These are phyloP conservation scores for Globisporangium alternatum DNA, from an alignment of 352 stramenopile genomes.

Conservation along the genomic window DNA sequence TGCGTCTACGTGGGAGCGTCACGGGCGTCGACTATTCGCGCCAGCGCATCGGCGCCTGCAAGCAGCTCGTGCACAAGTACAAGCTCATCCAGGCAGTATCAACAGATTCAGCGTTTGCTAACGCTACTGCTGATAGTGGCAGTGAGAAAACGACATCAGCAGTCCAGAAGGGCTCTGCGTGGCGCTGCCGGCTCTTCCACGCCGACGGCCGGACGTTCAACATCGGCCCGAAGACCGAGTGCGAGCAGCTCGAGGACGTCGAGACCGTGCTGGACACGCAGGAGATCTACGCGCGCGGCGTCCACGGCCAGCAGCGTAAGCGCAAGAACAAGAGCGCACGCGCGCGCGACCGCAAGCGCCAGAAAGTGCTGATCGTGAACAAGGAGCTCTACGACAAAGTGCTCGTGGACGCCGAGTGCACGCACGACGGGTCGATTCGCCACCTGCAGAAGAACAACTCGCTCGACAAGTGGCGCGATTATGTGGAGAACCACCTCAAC, in stretches of 20 bases:
- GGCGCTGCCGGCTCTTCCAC: slow-evolving; percentile 75
- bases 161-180: slow-evolving; percentile 15
- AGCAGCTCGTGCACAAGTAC: slow-evolving; percentile 93
- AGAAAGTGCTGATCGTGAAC: slow-evolving; percentile 27
- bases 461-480: slow-evolving; percentile 67
- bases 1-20: slow-evolving; percentile 55
- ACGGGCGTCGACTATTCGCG: slow-evolving; percentile 88
- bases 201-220: slow-evolving; percentile 76
- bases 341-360: slow-evolving; percentile 47
- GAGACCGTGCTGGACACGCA: slow-evolving; percentile 67
- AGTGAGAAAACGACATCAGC: neutral
- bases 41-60: slow-evolving; percentile 79
- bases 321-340: slow-evolving; percentile 91
- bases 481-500: slow-evolving; percentile 72
- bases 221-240: slow-evolving; percentile 52
- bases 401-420: slow-evolving; percentile 95
- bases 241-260: slow-evolving; percentile 28
- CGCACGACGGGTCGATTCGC: slow-evolving; percentile 91
- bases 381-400: slow-evolving; percentile 89
- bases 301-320: slow-evolving; percentile 57
- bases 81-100: slow-evolving; percentile 49
- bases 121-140: neutral
- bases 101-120: neutral
- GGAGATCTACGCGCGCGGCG: slow-evolving; percentile 46
- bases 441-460: slow-evolving; percentile 79